Base-by-base conservation (phyloP, 306 rosid species). In the Prunus mongolica region DNA sequence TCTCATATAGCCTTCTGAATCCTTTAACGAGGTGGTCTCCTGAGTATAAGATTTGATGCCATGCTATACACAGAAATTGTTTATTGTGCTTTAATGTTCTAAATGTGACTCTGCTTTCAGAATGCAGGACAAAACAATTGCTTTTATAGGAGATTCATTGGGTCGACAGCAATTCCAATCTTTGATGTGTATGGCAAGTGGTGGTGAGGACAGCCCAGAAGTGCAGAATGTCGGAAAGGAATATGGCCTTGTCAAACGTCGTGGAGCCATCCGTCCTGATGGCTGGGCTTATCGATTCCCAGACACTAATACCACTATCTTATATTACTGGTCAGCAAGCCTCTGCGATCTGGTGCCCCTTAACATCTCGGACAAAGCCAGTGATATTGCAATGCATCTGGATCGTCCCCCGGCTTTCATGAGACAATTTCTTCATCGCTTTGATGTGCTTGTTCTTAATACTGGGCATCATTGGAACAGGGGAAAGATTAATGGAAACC, bases 401-500 rank as follows among this genome's bases (percentile, higher is more conserved):
- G 98, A 96, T 61, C 94, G 89, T 11, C 90, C 99, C 2, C 91
- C 98, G 0, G 93, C 98, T 65, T 91, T 96, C 80, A 72, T 96
- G 87, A 86, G 90, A 27, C 80, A 47, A 81, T 92, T 65, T 81
- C 89, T 96, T 70, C 82, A 81, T 47, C 76, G 74, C 49, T 92
- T 96, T 72, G 69, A 92, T 77, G 93, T 92, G 60, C 86, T 95
- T 86, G 89, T 95, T 84, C 93, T 95, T 50, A 95, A 95, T 75
- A 92, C 99, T 5, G 98, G 98, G 46, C 99, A 95, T 85, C 97
- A 92, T 69, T 95, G 99, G 98, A 91, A 95, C 85, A 83, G 91
- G 76, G 96, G 96, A 58, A 92, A 96, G 84, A 84, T 96, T 71
- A 78, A 44, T 18, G 97, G 82, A 52, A 92, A 92, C 81, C 79